Conservation (phyloP, 2,329 filamentous ascomycete species). For the Verticillium longisporum region DNA sequence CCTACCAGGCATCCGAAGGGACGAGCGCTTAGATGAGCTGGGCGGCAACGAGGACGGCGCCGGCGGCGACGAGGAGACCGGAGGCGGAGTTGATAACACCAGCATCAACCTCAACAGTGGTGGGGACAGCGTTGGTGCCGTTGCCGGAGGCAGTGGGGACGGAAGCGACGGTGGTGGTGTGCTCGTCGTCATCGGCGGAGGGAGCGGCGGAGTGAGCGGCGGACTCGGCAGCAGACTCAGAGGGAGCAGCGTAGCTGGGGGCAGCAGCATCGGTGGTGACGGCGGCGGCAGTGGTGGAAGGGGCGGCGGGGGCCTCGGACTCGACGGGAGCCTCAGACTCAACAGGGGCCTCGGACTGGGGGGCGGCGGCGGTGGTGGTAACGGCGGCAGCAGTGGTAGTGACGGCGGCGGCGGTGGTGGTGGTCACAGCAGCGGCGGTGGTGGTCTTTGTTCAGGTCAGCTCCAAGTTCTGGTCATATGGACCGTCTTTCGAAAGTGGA, state of each 20-base stretch:
- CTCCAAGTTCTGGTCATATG: background rate
- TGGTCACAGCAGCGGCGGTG: background rate
- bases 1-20: background rate
- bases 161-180: background rate
- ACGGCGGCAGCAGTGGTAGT: too few species aligned
- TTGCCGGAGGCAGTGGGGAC: background rate
- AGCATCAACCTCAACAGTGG: background rate
- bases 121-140: background rate
- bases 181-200: background rate
- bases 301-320: background rate
- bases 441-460: background rate
- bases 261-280: background rate
- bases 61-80: background rate
- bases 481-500: background rate
- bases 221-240: background rate
- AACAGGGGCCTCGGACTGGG: background rate
- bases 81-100: background rate
- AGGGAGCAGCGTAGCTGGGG: background rate
- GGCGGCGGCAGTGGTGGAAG: background rate
- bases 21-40: background rate
- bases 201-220: background rate
- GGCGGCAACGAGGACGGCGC: background rate
- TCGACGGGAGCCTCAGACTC: background rate
- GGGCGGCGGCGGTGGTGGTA: background rate
- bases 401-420: background rate